These are phyloP conservation scores for Macrophomina tecta DNA, from an alignment of 2,329 filamentous ascomycete species.

Conservation along the genomic window DNA sequence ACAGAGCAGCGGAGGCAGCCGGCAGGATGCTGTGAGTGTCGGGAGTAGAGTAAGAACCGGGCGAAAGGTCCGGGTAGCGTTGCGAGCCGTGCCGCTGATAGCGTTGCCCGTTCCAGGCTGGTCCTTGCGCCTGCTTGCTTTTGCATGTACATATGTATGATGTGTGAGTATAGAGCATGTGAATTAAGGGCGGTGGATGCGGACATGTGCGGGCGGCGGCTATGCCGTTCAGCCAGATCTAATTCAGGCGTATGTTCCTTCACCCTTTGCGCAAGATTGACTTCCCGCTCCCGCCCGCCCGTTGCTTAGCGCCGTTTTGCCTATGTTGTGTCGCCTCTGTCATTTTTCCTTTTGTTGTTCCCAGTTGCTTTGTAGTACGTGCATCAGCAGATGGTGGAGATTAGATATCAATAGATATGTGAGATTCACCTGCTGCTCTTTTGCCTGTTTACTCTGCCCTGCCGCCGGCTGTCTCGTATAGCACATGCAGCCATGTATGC, in stretches of 20 bases:
- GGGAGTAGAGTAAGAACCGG: slow-evolving; percentile 23
- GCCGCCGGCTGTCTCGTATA: background rate
- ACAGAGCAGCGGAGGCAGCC: background rate
- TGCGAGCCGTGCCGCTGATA: slow-evolving; percentile 23
- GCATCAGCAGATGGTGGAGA: slow-evolving; percentile 1
- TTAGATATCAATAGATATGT: slow-evolving; percentile 15
- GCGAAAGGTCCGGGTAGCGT: slow-evolving; percentile 21
- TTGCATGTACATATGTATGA: background rate
- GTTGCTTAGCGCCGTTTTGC: background rate
- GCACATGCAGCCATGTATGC: slow-evolving; percentile 4
- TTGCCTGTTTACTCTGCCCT: background rate
- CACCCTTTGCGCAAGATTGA: slow-evolving; percentile 18
- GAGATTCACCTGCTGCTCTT: background rate
- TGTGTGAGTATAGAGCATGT: background rate
- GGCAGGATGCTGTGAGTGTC: background rate
- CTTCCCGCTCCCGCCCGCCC: slow-evolving; percentile 24
- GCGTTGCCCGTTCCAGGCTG: slow-evolving; percentile 8
- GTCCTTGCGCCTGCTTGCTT: background rate
- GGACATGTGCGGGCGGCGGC: background rate
- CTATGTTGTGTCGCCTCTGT: background rate
- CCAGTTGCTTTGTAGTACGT: background rate
- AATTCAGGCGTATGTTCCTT: background rate
- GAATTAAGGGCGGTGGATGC: background rate
- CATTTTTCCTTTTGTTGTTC: background rate
- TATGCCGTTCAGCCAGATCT: background rate